Evolutionary conservation across 129 eudicot genomes (phyloP).

Genomic region (Oenanthe sinensis): DNA sequence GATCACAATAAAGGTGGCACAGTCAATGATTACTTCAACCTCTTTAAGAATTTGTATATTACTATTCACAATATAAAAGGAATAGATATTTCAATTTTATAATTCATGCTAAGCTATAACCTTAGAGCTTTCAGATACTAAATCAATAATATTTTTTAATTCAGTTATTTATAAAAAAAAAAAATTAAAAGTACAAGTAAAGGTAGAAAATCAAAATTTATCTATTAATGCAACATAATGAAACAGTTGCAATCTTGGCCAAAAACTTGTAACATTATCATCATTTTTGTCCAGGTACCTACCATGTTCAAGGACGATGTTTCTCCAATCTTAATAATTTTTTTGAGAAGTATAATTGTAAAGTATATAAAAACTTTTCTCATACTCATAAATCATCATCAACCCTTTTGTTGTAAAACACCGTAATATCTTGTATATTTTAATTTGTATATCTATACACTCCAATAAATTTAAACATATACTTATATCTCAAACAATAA

Average conservation of each 20-base stretch:
- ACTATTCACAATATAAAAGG: conserved; percentile 43
- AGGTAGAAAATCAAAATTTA: neutral
- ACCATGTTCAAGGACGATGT: neutral
- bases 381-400: too few species aligned
- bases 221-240: neutral
- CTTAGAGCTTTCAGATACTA: neutral
- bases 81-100: conserved; percentile 1
- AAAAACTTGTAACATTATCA: neutral
- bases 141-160: neutral
- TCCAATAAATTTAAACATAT: too few species aligned
- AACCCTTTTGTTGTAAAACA: too few species aligned
- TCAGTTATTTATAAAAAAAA: neutral
- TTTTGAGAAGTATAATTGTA: neutral
- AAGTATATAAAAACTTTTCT: too few species aligned
- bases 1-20: conserved; percentile 65
- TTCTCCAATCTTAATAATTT: neutral
- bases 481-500: too few species aligned
- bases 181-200: neutral
- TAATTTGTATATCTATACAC: neutral
- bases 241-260: neutral
- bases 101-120: neutral
- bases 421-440: too few species aligned
- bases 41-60: conserved; percentile 77
- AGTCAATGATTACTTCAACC: conserved; percentile 76
- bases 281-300: neutral